phyloP scores from a whole-genome alignment of 495 filamentous ascomycete species.

The Astrocystis sublimbata region DNA sequence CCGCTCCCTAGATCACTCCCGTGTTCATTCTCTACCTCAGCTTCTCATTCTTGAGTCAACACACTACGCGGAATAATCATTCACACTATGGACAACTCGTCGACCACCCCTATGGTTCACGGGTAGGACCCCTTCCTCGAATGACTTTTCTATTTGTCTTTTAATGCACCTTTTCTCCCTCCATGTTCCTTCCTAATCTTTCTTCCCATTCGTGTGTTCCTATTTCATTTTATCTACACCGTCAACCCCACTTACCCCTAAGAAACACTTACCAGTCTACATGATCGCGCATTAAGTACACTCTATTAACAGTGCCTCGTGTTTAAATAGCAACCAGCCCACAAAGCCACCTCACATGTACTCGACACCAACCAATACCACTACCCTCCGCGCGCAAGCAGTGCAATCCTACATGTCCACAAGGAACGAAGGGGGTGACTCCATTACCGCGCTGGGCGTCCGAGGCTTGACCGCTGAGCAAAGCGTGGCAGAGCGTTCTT shows the following conservation, averaged over 20 bases:
- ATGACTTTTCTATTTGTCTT: too few relatives aligned
- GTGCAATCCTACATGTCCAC: background rate
- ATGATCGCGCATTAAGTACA: background rate
- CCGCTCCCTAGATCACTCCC: too few relatives aligned
- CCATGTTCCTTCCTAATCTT: too few relatives aligned
- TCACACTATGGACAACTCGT: background rate
- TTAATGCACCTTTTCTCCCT: too few relatives aligned
- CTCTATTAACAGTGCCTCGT: background rate
- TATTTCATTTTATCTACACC: too few relatives aligned
- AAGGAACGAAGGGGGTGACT: background rate
- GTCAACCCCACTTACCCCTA: background rate
- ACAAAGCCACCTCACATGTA: background rate
- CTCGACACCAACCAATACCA: background rate
- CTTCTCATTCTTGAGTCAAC: too few relatives aligned
- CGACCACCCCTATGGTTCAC: background rate
- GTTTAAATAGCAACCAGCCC: background rate
- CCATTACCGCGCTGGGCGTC: background rate
- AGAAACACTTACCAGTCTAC: background rate
- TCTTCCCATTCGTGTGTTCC: too few relatives aligned
- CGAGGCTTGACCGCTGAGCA: background rate
- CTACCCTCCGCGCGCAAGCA: background rate
- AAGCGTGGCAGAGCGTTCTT: background rate
- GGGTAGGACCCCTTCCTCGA: background rate
- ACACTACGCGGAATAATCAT: too few relatives aligned
- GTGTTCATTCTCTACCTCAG: too few relatives aligned